Evolutionary conservation across 208 protist species (phyloP).

Genomic region (Trypanosoma boissoni): DNA sequence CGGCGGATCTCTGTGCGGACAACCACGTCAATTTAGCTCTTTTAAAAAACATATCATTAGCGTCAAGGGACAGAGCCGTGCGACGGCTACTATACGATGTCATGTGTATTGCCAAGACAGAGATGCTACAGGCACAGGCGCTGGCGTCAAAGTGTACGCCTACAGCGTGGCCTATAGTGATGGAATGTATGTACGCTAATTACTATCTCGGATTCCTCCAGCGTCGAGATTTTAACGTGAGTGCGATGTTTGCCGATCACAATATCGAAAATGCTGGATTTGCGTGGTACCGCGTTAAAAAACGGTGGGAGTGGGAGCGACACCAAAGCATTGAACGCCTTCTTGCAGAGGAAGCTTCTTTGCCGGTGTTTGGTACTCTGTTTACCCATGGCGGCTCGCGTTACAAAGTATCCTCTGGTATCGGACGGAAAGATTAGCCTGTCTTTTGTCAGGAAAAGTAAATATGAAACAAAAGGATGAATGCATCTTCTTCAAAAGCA

Average conservation of each 20-base stretch:
- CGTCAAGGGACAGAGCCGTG: constrained; percentile 73
- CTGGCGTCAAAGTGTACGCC: constrained; percentile 55
- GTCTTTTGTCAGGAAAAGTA: too few species aligned
- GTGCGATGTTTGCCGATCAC: constrained; percentile 85
- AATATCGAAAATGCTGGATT: constrained; percentile 86
- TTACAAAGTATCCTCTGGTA: too few species aligned
- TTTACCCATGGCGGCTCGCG: neutral
- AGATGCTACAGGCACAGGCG: constrained; percentile 82
- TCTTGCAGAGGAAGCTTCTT: neutral
- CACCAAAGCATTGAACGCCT: constrained; percentile 65
- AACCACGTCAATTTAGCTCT: constrained; percentile 84
- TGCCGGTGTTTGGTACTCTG: too few species aligned
- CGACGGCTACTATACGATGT: constrained; percentile 76
- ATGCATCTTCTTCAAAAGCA: neutral
- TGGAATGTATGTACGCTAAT: constrained; percentile 85
- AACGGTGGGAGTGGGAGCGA: constrained; percentile 77
- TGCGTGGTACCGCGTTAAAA: constrained; percentile 80
- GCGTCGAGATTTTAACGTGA: constrained; percentile 81
- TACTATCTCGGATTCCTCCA: constrained; percentile 88
- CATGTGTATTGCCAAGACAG: constrained; percentile 81
- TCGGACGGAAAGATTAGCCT: too few species aligned
- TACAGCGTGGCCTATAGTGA: constrained; percentile 79
- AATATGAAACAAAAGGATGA: neutral
- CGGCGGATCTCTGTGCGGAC: constrained; percentile 84
- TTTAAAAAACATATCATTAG: constrained; percentile 81